Evolutionary conservation across 805 yeast genomes (phyloP).

Genomic region (Nakazawaea sp.): DNA sequence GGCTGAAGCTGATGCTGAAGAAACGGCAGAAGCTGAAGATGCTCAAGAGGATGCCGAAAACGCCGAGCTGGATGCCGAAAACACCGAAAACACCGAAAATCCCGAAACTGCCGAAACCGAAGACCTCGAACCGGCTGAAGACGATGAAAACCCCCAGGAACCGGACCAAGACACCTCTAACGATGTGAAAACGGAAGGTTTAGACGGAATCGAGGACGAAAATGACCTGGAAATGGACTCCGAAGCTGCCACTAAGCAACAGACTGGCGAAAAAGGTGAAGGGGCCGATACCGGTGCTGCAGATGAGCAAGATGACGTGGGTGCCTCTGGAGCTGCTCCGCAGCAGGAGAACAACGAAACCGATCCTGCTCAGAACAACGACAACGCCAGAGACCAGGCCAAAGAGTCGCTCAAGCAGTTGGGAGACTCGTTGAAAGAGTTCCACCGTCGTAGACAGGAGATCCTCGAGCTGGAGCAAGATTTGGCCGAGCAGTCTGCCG

Average conservation of each 20-base stretch:
- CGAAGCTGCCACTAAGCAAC: slow-evolving; percentile 27
- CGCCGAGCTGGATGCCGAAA: slow-evolving; percentile 23
- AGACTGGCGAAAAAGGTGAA: slow-evolving; percentile 25
- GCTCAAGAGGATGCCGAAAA: slow-evolving; percentile 23
- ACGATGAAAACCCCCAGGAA: slow-evolving; percentile 23
- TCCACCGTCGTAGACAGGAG: slow-evolving; percentile 84
- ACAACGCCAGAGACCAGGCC: slow-evolving; percentile 58
- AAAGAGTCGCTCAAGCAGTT: slow-evolving; percentile 77
- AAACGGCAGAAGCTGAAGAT: slow-evolving; percentile 18
- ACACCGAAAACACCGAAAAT: slow-evolving; percentile 17
- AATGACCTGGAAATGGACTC: slow-evolving; percentile 25
- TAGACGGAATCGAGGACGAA: slow-evolving; percentile 23
- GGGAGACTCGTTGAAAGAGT: slow-evolving; percentile 89
- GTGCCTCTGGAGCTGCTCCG: slow-evolving; percentile 51
- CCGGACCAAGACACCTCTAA: slow-evolving; percentile 17
- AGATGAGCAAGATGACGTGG: slow-evolving; percentile 52
- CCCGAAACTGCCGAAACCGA: slow-evolving; percentile 21
- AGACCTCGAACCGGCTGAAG: slow-evolving; percentile 21
- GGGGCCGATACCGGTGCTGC: slow-evolving; percentile 30
- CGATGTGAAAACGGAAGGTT: slow-evolving; percentile 19
- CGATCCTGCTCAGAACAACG: slow-evolving; percentile 28
- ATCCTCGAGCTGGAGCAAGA: slow-evolving; percentile 62
- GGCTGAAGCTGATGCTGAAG: slow-evolving; percentile 17
- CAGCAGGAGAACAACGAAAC: slow-evolving; percentile 31
- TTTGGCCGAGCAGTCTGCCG: slow-evolving; percentile 45